phyloP scores from a whole-genome alignment of 768 basidiomycete species.

The Xerocomellus chrysenteron region DNA sequence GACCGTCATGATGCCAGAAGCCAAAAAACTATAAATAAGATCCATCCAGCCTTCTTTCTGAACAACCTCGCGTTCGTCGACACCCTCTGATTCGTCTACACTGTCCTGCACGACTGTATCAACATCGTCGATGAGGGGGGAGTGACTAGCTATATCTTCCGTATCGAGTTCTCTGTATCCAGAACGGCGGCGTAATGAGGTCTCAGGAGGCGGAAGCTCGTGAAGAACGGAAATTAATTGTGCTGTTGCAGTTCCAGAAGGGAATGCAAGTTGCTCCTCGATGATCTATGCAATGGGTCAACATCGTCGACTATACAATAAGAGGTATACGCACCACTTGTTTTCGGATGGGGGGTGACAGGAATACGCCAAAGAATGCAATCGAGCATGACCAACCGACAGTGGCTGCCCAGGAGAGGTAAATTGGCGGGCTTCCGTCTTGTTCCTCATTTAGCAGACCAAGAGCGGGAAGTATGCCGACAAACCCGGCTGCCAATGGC shows the following conservation, averaged over 20 bases:
- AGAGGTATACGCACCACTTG: slow-evolving; percentile 69
- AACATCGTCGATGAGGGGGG: slow-evolving; percentile 1
- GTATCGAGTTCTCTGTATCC: slow-evolving; percentile 50
- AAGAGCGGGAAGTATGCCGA: slow-evolving; percentile 91
- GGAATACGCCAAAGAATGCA: slow-evolving; percentile 98
- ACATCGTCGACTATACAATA: neutral
- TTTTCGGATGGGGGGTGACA: slow-evolving; percentile 91
- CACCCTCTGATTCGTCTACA: slow-evolving; percentile 26
- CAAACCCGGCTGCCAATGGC: slow-evolving; percentile 86
- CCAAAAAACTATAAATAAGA: slow-evolving; percentile 74
- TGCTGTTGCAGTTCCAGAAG: slow-evolving; percentile 94
- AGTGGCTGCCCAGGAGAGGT: slow-evolving; percentile 69
- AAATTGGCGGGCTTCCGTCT: slow-evolving; percentile 77
- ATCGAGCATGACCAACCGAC: slow-evolving; percentile 87
- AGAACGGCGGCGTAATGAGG: slow-evolving; percentile 49
- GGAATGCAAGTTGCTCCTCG: slow-evolving; percentile 91
- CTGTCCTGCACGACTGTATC: slow-evolving; percentile 19
- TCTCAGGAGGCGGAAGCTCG: slow-evolving; percentile 64
- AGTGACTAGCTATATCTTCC: slow-evolving; percentile 31
- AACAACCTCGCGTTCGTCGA: slow-evolving; percentile 46
- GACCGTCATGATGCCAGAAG: slow-evolving; percentile 76
- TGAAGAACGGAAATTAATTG: slow-evolving; percentile 93
- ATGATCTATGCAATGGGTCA: slow-evolving; percentile 59
- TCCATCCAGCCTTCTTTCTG: slow-evolving; percentile 74
- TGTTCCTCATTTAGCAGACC: slow-evolving; percentile 67